Conservation (phyloP, 2,329 filamentous ascomycete species). For the Leptographium lundbergii region DNA sequence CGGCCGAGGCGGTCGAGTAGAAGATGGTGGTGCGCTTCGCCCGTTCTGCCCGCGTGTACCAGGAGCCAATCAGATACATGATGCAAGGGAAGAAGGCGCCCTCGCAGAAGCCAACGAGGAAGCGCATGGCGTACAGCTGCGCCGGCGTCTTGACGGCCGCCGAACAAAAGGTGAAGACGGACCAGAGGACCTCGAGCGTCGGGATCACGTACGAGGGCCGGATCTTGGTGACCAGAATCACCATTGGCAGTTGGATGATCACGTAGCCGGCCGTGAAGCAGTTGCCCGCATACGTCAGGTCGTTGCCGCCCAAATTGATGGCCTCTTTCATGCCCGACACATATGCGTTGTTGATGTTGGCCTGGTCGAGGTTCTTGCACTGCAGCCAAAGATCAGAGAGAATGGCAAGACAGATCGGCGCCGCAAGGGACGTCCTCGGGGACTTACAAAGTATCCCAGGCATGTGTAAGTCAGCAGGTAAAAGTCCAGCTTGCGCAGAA, state of each 20-base stretch:
- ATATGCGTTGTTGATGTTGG: constrained; percentile 36
- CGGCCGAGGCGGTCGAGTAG: constrained; percentile 43
- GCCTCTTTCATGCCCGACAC: constrained; percentile 12
- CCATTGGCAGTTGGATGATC: constrained; percentile 12
- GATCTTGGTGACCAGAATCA: constrained; percentile 1
- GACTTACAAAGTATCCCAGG: constrained; percentile 27
- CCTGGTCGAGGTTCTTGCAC: constrained; percentile 39
- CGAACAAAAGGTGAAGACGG: constrained; percentile 13
- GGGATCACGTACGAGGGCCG: constrained; percentile 6
- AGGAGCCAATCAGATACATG: constrained; percentile 32
- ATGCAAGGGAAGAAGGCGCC: constrained; percentile 41
- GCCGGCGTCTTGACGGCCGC: constrained; percentile 7
- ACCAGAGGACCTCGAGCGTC: constrained; percentile 9
- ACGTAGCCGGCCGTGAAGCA: constrained; percentile 15
- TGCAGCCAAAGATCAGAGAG: not conserved
- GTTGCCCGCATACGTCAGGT: constrained; percentile 7
- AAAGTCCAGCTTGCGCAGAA: constrained; percentile 29
- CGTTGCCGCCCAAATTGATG: constrained; percentile 8
- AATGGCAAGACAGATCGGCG: no score
- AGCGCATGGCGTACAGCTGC: constrained; percentile 33
- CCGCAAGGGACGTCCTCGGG: constrained; percentile 15
- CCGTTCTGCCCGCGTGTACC: constrained; percentile 48
- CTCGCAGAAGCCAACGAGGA: constrained; percentile 41
- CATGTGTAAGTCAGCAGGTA: constrained; percentile 53
- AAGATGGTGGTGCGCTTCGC: constrained; percentile 52